Percentiles rank a stretch among this genome's conserved stretches.
phyloP scores from a whole-genome alignment of 2,329 filamentous ascomycete species.

The Diaporthe citrichinensis region DNA sequence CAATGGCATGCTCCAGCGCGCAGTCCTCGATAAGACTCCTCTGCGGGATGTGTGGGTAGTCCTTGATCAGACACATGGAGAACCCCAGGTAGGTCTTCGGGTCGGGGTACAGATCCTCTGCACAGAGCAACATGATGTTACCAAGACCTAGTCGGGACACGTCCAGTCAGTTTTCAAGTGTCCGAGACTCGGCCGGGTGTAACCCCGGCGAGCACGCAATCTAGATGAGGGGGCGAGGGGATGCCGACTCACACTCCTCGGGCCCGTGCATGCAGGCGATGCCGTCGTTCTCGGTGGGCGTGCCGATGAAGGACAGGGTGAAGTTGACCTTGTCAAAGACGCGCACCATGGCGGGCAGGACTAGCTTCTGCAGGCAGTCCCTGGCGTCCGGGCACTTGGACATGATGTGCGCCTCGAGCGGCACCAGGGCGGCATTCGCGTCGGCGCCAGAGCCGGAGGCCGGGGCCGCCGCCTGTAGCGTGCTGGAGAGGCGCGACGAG shows the following conservation, averaged over 20 bases:
- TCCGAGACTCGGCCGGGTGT: background rate
- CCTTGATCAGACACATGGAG: constrained; percentile 86
- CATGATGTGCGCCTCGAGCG: constrained; percentile 96
- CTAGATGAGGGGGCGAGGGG: background rate
- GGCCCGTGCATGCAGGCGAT: constrained; percentile 92
- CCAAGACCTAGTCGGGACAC: constrained; percentile 72
- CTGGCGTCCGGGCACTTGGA: constrained; percentile 94
- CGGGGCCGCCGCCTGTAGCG: constrained; percentile 25
- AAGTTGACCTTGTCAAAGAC: constrained; percentile 91
- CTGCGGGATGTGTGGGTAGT: constrained; percentile 84
- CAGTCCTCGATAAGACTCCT: constrained; percentile 86
- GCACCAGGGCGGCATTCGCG: constrained; percentile 64
- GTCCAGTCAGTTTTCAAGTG: constrained; percentile 7
- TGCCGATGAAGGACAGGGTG: constrained; percentile 89
- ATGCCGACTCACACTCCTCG: constrained; percentile 72
- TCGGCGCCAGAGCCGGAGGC: background rate
- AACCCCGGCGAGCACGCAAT: background rate
- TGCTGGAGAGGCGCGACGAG: constrained; percentile 34
- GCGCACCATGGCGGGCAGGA: constrained; percentile 89
- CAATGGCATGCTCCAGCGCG: constrained; percentile 90
- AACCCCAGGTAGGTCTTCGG: constrained; percentile 93
- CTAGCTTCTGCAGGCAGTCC: constrained; percentile 84
- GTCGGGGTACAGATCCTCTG: constrained; percentile 84
- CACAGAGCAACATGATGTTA: constrained; percentile 95
- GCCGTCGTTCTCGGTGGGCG: constrained; percentile 82